These are phyloP conservation scores for Aspergillus bridgeri DNA, from an alignment of 495 filamentous ascomycete genomes.

Conservation along the genomic window DNA sequence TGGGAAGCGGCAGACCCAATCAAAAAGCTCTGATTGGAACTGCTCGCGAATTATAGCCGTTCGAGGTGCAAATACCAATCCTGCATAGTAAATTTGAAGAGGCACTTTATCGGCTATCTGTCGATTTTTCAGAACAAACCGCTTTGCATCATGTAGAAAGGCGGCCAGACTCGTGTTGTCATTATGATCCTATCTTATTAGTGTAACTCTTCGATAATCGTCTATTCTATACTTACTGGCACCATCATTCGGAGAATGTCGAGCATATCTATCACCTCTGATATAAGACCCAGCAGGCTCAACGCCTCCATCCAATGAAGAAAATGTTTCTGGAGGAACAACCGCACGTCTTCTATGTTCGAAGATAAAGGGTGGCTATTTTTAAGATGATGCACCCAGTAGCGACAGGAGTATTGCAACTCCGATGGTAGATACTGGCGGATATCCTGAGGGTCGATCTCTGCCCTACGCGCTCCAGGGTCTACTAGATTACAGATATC, in stretches of 20 bases:
- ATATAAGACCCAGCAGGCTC: slow-evolving; percentile 33
- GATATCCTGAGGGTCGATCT: slow-evolving; percentile 22
- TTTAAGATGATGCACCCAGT: slow-evolving; percentile 42
- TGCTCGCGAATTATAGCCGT: slow-evolving; percentile 22
- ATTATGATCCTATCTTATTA: slow-evolving; percentile 13
- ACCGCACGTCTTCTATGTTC: slow-evolving; percentile 23
- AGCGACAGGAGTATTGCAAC: slow-evolving; percentile 42
- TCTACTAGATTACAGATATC: slow-evolving; percentile 38
- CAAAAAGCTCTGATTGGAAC: slow-evolving; percentile 7
- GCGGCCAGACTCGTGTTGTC: slow-evolving; percentile 17
- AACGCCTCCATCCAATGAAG: slow-evolving; percentile 47
- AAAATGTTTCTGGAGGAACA: slow-evolving; percentile 43
- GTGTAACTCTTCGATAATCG: slow-evolving; percentile 12
- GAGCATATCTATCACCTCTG: slow-evolving; percentile 20
- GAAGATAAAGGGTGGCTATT: slow-evolving; percentile 21
- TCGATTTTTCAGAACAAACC: slow-evolving; percentile 29
- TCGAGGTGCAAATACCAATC: slow-evolving; percentile 33
- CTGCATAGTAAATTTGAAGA: slow-evolving; percentile 16
- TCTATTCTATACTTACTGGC: slow-evolving; percentile 4
- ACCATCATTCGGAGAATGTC: background rate
- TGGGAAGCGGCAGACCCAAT: slow-evolving; percentile 8
- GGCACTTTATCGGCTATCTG: slow-evolving; percentile 29
- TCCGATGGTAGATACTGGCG: slow-evolving; percentile 23
- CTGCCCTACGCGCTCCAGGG: slow-evolving; percentile 17
- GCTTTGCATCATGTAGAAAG: slow-evolving; percentile 32